A percentile compares a stretch with the other conserved stretches of the same genome.
phyloP scores from a whole-genome alignment of 768 basidiomycete genomes.

The Bullera alba region DNA sequence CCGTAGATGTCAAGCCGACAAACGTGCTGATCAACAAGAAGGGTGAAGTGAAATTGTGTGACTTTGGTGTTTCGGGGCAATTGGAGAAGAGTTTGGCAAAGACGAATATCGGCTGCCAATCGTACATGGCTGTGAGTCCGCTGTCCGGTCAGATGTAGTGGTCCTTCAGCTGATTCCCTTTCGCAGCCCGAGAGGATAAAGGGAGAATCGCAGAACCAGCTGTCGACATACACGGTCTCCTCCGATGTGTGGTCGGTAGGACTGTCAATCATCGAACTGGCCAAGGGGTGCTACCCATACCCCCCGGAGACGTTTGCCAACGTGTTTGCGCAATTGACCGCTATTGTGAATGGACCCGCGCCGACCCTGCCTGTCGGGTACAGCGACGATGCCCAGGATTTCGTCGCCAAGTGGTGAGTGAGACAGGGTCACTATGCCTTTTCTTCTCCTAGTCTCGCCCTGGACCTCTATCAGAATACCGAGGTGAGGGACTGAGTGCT shows the following conservation, averaged over 20 bases:
- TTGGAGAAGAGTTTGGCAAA: slow-evolving; percentile 92
- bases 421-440: background rate
- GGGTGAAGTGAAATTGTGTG: slow-evolving; percentile 88
- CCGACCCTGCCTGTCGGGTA: slow-evolving; percentile 73
- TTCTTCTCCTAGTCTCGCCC: slow-evolving; percentile 4
- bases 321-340: slow-evolving; percentile 92
- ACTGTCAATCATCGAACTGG: slow-evolving; percentile 86
- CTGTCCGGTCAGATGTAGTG: background rate
- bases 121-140: slow-evolving; percentile 86
- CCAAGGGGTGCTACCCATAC: slow-evolving; percentile 81
- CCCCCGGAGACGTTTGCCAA: slow-evolving; percentile 96
- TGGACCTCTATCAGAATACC: background rate
- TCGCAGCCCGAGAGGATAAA: slow-evolving; percentile 82
- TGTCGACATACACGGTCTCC: slow-evolving; percentile 87
- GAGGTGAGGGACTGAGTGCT: background rate
- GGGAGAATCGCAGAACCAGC: slow-evolving; percentile 78
- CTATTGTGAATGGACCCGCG: slow-evolving; percentile 90
- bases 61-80: slow-evolving; percentile 98
- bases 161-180: slow-evolving; percentile 1
- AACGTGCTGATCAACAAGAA: slow-evolving; percentile 84
- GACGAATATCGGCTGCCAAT: slow-evolving; percentile 98
- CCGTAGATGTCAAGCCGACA: slow-evolving; percentile 80
- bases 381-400: slow-evolving; percentile 66
- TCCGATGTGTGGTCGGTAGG: slow-evolving; percentile 96
- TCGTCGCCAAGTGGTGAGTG: slow-evolving; percentile 63